phyloP scores from a whole-genome alignment of 768 basidiomycete species.

The Zangia roseola region DNA sequence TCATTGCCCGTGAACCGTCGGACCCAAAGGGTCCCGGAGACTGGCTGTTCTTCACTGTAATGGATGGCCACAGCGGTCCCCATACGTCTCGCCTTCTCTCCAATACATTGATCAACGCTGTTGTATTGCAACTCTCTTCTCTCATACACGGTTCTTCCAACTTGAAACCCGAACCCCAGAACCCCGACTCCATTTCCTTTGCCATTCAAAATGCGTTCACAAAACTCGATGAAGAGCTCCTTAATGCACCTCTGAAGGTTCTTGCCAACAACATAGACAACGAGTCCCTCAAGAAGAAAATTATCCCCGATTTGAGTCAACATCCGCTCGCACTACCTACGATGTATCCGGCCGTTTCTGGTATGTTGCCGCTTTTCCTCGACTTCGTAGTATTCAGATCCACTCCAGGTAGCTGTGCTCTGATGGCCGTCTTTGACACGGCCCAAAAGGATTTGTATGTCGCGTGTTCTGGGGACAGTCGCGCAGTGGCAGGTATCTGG shows the following conservation, averaged over 20 bases:
- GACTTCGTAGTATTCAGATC: constrained; percentile 11
- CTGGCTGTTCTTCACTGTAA: constrained; percentile 81
- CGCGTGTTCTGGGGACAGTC: constrained; percentile 89
- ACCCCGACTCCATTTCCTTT: constrained; percentile 53
- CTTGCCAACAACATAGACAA: constrained; percentile 58
- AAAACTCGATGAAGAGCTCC: constrained; percentile 81
- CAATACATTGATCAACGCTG: constrained; percentile 79
- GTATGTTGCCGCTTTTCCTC: constrained; percentile 30
- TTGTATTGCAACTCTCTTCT: constrained; percentile 69
- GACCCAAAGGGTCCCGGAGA: constrained; percentile 64
- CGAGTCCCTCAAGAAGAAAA: constrained; percentile 48
- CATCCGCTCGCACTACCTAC: constrained; percentile 68
- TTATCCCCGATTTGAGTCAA: constrained; percentile 62
- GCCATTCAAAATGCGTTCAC: constrained; percentile 79
- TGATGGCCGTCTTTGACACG: constrained; percentile 86
- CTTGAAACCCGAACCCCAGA: constrained; percentile 37
- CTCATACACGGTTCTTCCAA: constrained; percentile 41
- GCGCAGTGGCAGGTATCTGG: constrained; percentile 95
- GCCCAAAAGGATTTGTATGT: constrained; percentile 81
- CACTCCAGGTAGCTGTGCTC: constrained; percentile 78
- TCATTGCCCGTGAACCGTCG: constrained; percentile 62
- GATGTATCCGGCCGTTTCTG: constrained; percentile 84
- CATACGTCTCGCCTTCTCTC: constrained; percentile 85
- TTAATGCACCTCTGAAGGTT: constrained; percentile 72
- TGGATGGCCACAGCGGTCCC: constrained; percentile 88